Evolutionary conservation across 768 basidiomycete genomes (phyloP).

Genomic region (Boletus insuetus): DNA sequence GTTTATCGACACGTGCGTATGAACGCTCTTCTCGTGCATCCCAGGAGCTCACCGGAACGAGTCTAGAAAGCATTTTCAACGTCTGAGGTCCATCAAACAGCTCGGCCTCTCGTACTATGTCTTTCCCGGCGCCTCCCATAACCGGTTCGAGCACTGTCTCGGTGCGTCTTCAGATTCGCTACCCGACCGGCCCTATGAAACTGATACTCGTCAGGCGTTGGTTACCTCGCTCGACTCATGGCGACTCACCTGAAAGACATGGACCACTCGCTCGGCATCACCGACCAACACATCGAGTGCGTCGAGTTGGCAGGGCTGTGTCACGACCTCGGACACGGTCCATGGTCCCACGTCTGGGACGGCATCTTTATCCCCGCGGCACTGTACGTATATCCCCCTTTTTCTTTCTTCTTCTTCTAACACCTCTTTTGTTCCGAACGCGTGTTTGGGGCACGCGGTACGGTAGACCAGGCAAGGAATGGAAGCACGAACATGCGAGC

Average conservation of each 20-base stretch:
- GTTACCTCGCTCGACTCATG: conserved; percentile 66
- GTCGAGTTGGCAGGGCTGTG: conserved; percentile 80
- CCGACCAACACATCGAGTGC: conserved; percentile 69
- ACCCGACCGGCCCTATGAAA: neutral
- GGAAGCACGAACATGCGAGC: conserved; percentile 79
- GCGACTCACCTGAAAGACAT: conserved; percentile 50
- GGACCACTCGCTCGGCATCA: conserved; percentile 65
- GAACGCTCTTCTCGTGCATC: neutral
- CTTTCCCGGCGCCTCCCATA: conserved; percentile 77
- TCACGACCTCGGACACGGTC: conserved; percentile 84
- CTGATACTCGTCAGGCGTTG: conserved; percentile 53
- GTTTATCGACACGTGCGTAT: conserved; percentile 66
- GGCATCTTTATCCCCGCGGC: conserved; percentile 63
- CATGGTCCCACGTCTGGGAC: conserved; percentile 88
- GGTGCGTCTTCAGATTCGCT: conserved; percentile 39
- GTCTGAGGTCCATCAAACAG: conserved; percentile 75
- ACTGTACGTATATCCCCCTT: conserved; percentile 43
- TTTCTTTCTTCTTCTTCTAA: neutral
- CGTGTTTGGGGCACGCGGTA: too few relatives aligned
- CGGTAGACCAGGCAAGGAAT: conserved; percentile 43
- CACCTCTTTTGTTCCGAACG: neutral
- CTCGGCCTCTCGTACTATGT: conserved; percentile 75
- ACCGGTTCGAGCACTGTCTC: conserved; percentile 81
- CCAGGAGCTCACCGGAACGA: neutral
- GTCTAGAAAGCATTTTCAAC: conserved; percentile 68